Conservation (phyloP, 164 flowering plant species). For the Dillenia turbinata region DNA sequence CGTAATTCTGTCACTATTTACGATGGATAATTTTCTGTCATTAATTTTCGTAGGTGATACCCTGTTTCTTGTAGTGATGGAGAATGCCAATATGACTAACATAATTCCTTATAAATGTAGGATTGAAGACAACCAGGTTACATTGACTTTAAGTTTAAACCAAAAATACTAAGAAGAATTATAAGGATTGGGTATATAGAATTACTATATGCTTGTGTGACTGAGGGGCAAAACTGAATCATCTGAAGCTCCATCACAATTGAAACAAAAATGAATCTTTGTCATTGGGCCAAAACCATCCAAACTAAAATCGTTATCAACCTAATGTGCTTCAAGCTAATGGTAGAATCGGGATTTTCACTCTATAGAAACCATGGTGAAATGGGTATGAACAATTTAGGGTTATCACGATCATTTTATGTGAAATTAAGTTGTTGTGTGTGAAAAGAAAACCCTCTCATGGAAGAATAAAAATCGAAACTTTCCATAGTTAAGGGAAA, state of each 20-base stretch:
- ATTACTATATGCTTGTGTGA: constrained; percentile 7
- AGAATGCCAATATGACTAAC: constrained; percentile 19
- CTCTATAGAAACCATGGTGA: neutral
- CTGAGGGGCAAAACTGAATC: constrained; percentile 22
- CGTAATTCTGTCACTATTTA: no score
- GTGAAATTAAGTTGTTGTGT: neutral
- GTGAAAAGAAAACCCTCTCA: neutral
- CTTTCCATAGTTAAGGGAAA: no score
- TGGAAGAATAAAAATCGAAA: no score
- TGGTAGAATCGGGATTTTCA: neutral
- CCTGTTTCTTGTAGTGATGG: no score
- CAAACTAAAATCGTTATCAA: neutral
- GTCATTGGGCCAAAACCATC: neutral
- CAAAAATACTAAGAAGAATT: neutral
- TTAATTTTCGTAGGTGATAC: no score
- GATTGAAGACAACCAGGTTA: no score
- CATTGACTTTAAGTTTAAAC: neutral
- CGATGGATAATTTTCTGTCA: no score
- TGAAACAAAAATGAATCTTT: neutral
- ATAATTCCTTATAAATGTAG: no score
- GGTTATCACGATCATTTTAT: neutral
- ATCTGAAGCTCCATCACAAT: constrained; percentile 25
- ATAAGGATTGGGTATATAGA: neutral
- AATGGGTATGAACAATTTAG: neutral
- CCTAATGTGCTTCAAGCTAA: no score